These are phyloP conservation scores for Colletotrichum kahawae DNA, from an alignment of 2,329 filamentous ascomycete species.

Conservation along the genomic window DNA sequence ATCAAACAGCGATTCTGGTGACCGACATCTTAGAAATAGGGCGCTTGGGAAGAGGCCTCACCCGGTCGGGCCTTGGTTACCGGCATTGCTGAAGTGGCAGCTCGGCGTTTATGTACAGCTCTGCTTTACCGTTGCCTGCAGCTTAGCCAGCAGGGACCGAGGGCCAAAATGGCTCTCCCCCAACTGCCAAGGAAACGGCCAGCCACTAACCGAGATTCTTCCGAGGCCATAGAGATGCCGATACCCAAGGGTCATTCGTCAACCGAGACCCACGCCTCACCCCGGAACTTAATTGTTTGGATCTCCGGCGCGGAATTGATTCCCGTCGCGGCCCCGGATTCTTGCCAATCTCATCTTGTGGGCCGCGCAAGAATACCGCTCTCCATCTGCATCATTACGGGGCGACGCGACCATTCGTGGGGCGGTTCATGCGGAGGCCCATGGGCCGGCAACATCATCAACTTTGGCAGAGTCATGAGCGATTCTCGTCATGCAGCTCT, in stretches of 20 bases:
- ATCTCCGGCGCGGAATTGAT: background rate
- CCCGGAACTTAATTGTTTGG: background rate
- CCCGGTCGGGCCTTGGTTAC: constrained; percentile 12
- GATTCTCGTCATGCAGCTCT: background rate
- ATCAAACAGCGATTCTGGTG: background rate
- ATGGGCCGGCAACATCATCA: background rate
- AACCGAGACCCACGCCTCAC: background rate
- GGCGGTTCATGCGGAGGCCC: background rate
- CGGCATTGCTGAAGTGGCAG: background rate
- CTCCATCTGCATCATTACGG: background rate
- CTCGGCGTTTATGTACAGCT: background rate
- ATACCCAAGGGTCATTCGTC: background rate
- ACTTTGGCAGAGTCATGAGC: background rate
- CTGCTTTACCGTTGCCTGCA: background rate
- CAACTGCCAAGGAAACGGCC: background rate
- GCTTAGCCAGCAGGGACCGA: background rate
- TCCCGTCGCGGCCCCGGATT: constrained; percentile 4
- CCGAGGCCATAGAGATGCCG: background rate
- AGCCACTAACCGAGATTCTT: background rate
- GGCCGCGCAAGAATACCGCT: background rate
- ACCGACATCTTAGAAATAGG: background rate
- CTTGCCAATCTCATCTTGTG: background rate
- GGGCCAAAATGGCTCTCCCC: background rate
- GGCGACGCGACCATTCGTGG: background rate
- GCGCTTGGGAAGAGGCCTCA: background rate